Evolutionary conservation across 2,329 filamentous ascomycete species (phyloP), one percentile per base, ranked within the genome.

Genomic region (Nigrograna mackinnonii): DNA sequence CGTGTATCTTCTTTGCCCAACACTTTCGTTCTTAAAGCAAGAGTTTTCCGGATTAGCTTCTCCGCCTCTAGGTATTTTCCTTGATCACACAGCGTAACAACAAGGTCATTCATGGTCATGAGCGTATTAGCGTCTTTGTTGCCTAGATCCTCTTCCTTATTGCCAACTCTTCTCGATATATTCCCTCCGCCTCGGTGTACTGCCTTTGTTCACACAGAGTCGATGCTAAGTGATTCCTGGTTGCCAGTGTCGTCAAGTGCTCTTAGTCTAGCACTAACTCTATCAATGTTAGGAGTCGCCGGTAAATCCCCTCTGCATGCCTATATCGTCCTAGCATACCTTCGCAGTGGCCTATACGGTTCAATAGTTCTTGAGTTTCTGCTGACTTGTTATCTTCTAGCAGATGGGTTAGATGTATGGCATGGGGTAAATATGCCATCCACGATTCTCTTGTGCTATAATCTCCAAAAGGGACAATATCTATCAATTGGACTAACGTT

Each of bases 361-460:
- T 37, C 26, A 37, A 20, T 26, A 43, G 35, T 24, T n/a, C 17
- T 6, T 13, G 32, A 32, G 34, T 43, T 11, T 6, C 16, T 16
- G 30, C 19, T 9, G 37, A 19, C 14, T 43, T 19, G 5, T 32
- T 9, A 9, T 9, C 24, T 5, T 17, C 22, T 16, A 26, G 11
- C 6, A 26, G 13, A 11, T 36, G 30, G 26, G 30, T 33, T 20
- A 14, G 31, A 20, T 44, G 37, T 4, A 22, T 35, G 32, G 42
- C 38, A 18, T 40, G 37, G 30, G 31, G n/a, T 21, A 40, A 18
- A 40, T 44, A 43, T 17, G 16, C 24, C 20, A 31, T 33, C 41
- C 41, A 43, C 35, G 35, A 26, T 12, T 12, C 36, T 22, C 35
- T 43, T 16, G 35, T 43, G n/a, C n/a, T n/a, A 18, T 49, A 73